These are phyloP conservation scores for Didymellaceae sp. DNA, from an alignment of 2,329 filamentous ascomycete species.

Conservation along the genomic window DNA sequence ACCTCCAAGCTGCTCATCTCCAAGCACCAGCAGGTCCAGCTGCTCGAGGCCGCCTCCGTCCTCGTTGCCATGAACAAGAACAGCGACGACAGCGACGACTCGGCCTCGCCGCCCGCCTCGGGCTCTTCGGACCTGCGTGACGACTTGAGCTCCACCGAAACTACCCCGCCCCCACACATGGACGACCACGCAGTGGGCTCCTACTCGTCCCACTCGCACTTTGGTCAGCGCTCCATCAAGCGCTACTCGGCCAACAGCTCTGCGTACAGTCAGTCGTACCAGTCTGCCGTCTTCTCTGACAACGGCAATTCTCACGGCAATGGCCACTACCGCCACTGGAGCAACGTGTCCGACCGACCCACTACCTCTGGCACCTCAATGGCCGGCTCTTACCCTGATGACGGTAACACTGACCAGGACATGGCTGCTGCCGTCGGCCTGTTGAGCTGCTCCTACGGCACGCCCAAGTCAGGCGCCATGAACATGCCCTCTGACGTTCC, in stretches of 20 bases:
- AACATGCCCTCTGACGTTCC: constrained; percentile 75
- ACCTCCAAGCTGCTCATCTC: constrained; percentile 98
- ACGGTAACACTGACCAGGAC: constrained; percentile 74
- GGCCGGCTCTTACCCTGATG: constrained; percentile 71
- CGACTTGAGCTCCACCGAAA: constrained; percentile 86
- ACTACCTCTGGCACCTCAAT: constrained; percentile 69
- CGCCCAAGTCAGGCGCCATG: constrained; percentile 70
- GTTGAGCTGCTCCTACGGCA: constrained; percentile 89
- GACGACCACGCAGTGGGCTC: constrained; percentile 67
- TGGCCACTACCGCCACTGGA: constrained; percentile 72
- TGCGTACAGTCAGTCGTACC: constrained; percentile 77
- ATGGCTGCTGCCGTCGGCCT: constrained; percentile 89
- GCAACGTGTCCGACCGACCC: constrained; percentile 72
- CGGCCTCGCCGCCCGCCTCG: constrained; percentile 84
- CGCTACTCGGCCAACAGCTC: constrained; percentile 57
- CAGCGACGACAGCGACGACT: constrained; percentile 72
- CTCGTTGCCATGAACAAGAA: constrained; percentile 86
- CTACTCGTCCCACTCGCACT: constrained; percentile 42
- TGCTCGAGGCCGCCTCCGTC: constrained; percentile 96
- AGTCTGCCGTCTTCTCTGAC: constrained; percentile 70
- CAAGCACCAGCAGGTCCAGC: constrained; percentile 98
- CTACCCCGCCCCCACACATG: constrained; percentile 83
- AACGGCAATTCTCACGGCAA: constrained; percentile 50
- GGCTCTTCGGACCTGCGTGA: constrained; percentile 77
- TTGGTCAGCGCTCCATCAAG: constrained; percentile 47